phyloP scores from a whole-genome alignment of 2,329 filamentous ascomycete genomes.

The Ilyonectria robusta region DNA sequence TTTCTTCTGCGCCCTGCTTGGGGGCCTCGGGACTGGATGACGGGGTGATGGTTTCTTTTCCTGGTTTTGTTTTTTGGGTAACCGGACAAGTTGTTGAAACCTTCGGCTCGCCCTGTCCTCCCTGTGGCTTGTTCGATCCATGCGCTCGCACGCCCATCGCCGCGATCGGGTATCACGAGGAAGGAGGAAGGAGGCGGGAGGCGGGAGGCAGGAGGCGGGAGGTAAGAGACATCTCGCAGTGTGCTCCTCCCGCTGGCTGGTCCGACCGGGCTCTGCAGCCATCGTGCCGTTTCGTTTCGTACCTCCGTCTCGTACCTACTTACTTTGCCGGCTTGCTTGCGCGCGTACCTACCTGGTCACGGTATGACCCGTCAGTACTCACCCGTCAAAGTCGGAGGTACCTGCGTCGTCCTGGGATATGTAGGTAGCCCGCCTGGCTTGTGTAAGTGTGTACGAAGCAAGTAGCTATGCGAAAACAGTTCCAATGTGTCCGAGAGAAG shows the following conservation, averaged over 20 bases:
- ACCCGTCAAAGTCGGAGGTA: conserved; percentile 18
- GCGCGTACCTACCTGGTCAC: conserved; percentile 1
- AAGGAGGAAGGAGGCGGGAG: background rate
- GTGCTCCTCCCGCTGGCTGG: background rate
- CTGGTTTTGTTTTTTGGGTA: conserved; percentile 25
- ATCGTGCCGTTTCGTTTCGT: conserved; percentile 26
- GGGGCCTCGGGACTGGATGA: background rate
- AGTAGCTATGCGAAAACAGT: background rate
- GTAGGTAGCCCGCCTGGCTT: conserved; percentile 16
- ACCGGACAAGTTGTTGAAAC: conserved; percentile 20
- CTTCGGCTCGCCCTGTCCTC: conserved; percentile 16
- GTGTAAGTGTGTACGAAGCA: conserved; percentile 23
- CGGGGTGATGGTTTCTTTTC: background rate
- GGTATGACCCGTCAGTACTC: conserved; percentile 23
- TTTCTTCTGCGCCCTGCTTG: conserved; percentile 9
- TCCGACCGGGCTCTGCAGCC: background rate
- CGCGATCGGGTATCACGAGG: background rate
- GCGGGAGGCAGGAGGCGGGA: background rate
- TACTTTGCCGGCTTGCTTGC: conserved; percentile 11
- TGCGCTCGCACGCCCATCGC: background rate
- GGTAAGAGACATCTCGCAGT: background rate
- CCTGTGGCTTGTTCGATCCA: conserved; percentile 24
- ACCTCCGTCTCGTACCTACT: background rate
- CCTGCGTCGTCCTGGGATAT: conserved; percentile 23
- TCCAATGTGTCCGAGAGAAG: conserved; percentile 1